Conservation (phyloP, 75 land plant species). For the Chamaecyparis obtusa region DNA sequence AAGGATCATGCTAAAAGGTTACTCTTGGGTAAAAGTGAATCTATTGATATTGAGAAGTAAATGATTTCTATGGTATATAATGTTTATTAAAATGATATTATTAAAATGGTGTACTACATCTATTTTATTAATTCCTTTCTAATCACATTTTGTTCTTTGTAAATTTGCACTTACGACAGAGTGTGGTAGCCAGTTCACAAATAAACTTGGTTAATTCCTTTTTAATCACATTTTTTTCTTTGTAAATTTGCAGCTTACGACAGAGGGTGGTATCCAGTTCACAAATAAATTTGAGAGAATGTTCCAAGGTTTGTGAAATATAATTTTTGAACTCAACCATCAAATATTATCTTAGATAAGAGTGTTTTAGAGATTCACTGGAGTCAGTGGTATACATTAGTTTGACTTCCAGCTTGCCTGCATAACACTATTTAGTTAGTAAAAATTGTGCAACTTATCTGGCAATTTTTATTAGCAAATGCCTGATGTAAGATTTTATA, state of each 20-base stretch:
- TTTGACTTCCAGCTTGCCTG: not conserved
- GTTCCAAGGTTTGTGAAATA: slow-evolving; percentile 76
- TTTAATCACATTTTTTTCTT: not conserved
- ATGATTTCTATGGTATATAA: slow-evolving; percentile 90
- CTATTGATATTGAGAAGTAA: slow-evolving; percentile 99
- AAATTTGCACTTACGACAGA: slow-evolving; percentile 87
- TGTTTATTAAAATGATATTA: not conserved
- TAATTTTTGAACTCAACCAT: not conserved
- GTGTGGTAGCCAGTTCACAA: slow-evolving; percentile 99
- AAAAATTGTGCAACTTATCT: not conserved
- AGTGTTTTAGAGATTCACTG: not conserved
- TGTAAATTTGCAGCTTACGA: too few relatives aligned
- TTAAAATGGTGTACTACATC: not conserved
- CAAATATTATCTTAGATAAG: not conserved
- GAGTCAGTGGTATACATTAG: not conserved
- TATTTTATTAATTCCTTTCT: not conserved
- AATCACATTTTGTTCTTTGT: not conserved
- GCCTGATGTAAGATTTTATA: not conserved
- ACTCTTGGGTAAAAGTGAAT: slow-evolving; percentile 95
- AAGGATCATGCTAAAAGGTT: slow-evolving; percentile 98
- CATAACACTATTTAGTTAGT: not conserved
- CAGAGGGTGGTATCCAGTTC: slow-evolving; percentile 23
- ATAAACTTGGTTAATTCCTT: slow-evolving; percentile 69
- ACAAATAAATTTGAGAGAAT: slow-evolving; percentile 99
- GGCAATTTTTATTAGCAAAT: not conserved